Base-by-base conservation (phyloP, 495 filamentous ascomycete genomes). In the Penicillium cataractarum region DNA sequence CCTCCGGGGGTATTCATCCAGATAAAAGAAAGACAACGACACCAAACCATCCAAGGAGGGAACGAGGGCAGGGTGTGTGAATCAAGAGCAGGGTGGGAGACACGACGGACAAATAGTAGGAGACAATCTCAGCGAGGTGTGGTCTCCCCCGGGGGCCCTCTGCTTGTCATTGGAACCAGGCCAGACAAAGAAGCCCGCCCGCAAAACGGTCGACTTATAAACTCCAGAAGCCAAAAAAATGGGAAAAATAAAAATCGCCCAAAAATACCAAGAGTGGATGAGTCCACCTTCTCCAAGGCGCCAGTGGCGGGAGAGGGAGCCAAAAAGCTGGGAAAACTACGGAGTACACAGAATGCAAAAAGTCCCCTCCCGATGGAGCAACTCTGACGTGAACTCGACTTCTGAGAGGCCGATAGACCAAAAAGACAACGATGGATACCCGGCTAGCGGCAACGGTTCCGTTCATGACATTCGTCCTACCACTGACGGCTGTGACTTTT, bases 111-210 rank as follows among this genome's bases (percentile, higher is more conserved):
- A 54, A 55, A 17, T 33, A 13, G 31, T 39, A n/a, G 33, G 24
- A 4, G 21, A 52, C 49, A 39, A 24, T 29, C 21, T 49, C 35
- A 3, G 35, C 51, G 55, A 54, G 52, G 49, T 49, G 26, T 31
- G 60, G 37, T n/a, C 9, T 37, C 65, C 60, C 64, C 48, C 51
- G 40, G 55, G 44, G 6, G 17, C 12, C 22, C 15, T 56, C 19
- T 49, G 55, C 64, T 71, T 73, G 51, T 55, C 62, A 71, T 67
- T 74, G 59, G 67, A 67, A 67, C 65, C 61, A 64, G 70, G 10
- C 61, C 62, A 52, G 58, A 70, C 69, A 66, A 69, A 71, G 64
- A 65, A 67, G 33, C 42, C 27, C 62, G 61, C 35, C 58, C 62
- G 35, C 33, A 32, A 24, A 54, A 57, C 53, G 37, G 70, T 70